Evolutionary conservation across 2,329 filamentous ascomycete genomes (phyloP), one percentile per base, ranked within the genome.

Genomic region (Alternaria gansuensis): DNA sequence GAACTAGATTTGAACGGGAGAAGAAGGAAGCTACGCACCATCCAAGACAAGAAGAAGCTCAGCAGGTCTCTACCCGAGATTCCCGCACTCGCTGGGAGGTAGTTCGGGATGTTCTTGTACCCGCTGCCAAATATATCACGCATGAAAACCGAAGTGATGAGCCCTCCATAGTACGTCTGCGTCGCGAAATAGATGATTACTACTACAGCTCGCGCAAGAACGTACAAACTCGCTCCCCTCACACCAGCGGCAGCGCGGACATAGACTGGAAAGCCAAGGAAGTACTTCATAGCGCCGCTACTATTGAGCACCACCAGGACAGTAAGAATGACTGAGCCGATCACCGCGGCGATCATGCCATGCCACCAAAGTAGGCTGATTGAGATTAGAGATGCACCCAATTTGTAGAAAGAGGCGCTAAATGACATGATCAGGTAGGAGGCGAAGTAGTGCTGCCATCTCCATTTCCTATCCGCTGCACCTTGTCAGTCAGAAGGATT

Each of bases 41-140:
- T 62, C 65, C 67, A 72, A 49, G 62, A 71, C 3, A 73, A 54
- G 36, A 72, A 67, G 54, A 70, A 66, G 41, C 66, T 54, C 43
- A 48, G 29, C 43, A 54, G 6, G 21, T 54, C 51, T 29, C 69
- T 61, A 5, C 70, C 77, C 0, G 75, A 77, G 33, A 78, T 74
- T n/a, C 78, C 77, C n/a, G 77, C 76, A 41, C 64, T 76, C 4
- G 67, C 72, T 0, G 81, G 78, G 8, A 84, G 73, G 29, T 79
- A 80, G 61, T 84, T 82, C 14, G 76, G 75, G 58, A 84, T 79
- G 13, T 62, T 62, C 11, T 54, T 45, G 53, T 63, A 69, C 6
- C 63, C 54, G 17, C 66, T 67, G 8, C 65, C 65, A 21, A 67
- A 67, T 4, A 66, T 66, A 0, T 53, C 63, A 13, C 63, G 52